A percentile compares a stretch with the other conserved stretches of the same genome.
These are phyloP conservation scores for Pneumocystis jirovecii DNA, from an alignment of 1,139 yeast genomes.

Conservation along the genomic window DNA sequence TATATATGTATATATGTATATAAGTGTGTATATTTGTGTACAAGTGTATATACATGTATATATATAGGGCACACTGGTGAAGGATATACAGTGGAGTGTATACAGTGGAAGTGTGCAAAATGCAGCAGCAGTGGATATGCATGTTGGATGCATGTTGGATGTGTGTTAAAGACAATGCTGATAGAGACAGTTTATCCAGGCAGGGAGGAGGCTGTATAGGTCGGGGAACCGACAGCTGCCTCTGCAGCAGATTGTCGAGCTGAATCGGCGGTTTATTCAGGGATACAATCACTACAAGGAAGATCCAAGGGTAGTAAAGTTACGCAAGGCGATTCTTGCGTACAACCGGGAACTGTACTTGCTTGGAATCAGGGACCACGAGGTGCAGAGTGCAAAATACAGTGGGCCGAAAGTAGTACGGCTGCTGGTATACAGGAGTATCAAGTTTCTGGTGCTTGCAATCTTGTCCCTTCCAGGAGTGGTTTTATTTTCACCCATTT, in stretches of 20 bases:
- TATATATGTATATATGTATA: no score
- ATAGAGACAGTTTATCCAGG: no score
- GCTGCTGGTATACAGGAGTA: conserved; percentile 38
- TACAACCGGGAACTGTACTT: conserved; percentile 56
- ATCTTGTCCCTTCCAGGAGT: conserved; percentile 71
- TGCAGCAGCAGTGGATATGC: no score
- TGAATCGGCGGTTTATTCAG: conserved; percentile 67
- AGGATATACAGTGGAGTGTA: no score
- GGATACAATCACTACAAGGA: conserved; percentile 66
- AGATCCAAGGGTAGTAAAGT: conserved; percentile 48
- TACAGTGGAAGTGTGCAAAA: no score
- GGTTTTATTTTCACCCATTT: conserved; percentile 72
- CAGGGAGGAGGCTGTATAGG: conserved; percentile 78
- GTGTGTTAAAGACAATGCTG: no score
- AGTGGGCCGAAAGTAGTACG: conserved; percentile 23
- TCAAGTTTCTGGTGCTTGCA: conserved; percentile 40
- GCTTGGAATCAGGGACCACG: conserved; percentile 75
- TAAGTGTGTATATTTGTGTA: no score
- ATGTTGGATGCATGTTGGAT: no score
- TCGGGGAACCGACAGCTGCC: conserved; percentile 63
- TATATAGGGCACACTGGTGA: no score
- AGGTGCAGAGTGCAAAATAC: conserved; percentile 51
- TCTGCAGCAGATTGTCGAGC: conserved; percentile 68
- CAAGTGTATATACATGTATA: no score
- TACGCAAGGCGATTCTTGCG: conserved; percentile 45